Evolutionary conservation across 306 rosid genomes (phyloP), one percentile per base, ranked within the genome.

Genomic region (Acacia melanoxylon): DNA sequence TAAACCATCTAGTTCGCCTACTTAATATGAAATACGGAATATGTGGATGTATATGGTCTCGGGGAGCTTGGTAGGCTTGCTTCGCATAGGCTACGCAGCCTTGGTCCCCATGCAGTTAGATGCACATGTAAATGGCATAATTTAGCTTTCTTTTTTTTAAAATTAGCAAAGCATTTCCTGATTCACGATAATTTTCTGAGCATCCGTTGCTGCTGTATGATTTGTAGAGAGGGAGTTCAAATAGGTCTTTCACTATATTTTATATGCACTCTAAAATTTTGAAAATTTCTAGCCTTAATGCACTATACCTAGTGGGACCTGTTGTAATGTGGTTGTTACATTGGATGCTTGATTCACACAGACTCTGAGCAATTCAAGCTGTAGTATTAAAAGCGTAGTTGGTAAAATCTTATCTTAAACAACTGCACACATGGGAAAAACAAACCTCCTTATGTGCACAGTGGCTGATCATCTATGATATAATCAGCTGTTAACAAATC

Each of bases 191-290:
- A 68, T 44, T 49, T 49, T 49, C 37, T 22, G n/a, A 25, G 63
- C 45, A 5, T 20, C 62, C 44, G 2, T 19, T 77, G 9, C 20
- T 66, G 44, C 58, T 58, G 16, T 76, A 25, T 27, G 33, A 74
- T 19, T 77, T 77, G 20, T 63, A 63, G 62, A 61, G 41, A 48
- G 68, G 37, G 72, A 63, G 51, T 22, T 62, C 80, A 71, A 44
- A 77, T 27, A 31, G 65, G 17, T 19, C 29, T 17, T 73, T 31
- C 4, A 20, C 63, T 65, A 11, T 19, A 11, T 10, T 40, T 24
- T 59, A 12, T 76, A 76, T 76, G 33, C 51, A 69, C 27, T 0
- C n/a, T 69, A 20, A 33, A 41, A 6, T n/a, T 41, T 41, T 68
- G 27, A 25, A 78, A 68, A 42, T 63, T 22, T 48, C 31, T 37